Base-by-base conservation (phyloP, 1,139 yeast species). In the Torulaspora globosa region DNA sequence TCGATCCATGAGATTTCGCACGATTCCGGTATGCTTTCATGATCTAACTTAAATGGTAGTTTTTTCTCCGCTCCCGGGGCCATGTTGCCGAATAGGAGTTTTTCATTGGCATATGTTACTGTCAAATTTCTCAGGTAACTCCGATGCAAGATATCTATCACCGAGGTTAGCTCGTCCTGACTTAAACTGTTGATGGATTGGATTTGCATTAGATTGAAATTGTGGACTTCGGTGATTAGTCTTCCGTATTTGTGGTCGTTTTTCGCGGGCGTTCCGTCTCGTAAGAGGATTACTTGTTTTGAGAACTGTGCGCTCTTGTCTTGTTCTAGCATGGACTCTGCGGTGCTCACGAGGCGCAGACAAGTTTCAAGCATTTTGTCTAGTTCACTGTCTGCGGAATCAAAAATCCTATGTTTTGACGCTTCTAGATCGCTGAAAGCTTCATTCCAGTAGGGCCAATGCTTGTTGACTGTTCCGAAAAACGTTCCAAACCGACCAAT, bases 381-480 rank as follows among this genome's bases (percentile, higher is more conserved):
- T 10, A 49, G 26, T 16, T 47, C 50, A n/a, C 32, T 31, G 21
- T 33, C 39, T 4, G 46, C 39, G 5, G 48, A 18, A 15, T 34
- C 31, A 19, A 45, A 37, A 12, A 42, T 28, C 7, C 24, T 34
- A 4, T 24, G 34, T 11, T 37, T 24, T 11, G 30, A 37, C 3
- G 41, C 28, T 19, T 47, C 19, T n/a, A 49, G 27, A 23, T 39
- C 37, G 21, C 43, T 43, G 18, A 49, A 32, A 15, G 45, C 37
- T 27, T 70, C 69, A 23, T 68, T 65, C 84, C 86, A 80, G 0
- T 82, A 84, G 23, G 70, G 68, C 86, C 86, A 81, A 1, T 58
- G 52, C n/a, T 71, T 66, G 14, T 69, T 64, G 2, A 73, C 70
- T 57, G 80, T 75, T 0, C 86, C 85, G 45, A 78, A 69, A 56